Evolutionary conservation across 257 asterid species (phyloP), one percentile per base, ranked within the genome.

Genomic region (Solanum appendiculatum): DNA sequence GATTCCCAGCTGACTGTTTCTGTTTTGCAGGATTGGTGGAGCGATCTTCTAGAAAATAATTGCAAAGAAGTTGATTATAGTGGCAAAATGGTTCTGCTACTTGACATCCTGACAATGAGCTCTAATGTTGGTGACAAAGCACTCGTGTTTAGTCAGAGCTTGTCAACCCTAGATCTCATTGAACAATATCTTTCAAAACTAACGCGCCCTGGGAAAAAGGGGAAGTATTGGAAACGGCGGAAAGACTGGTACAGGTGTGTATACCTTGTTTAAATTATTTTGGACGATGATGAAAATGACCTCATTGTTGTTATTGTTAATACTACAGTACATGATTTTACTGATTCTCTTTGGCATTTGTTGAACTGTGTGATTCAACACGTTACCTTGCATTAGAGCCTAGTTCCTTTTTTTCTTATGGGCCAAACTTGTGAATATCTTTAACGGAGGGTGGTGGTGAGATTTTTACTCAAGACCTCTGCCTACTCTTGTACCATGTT

Each of bases 231-330:
- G 98, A 95, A 90, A 89, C 94, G 92, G 89, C 99, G 98, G 87
- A 97, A 97, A 93, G 99, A 97, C 90, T 95, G 99, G 99, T 97
- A 95, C 89, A 95, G 99, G 99, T 94, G 91, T 54, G 94, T 88
- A 51, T 88, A 58, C 58, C 83, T 70, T 86, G 75, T 48, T 75
- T 82, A 84, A 77, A 80, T 69, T 86, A 86, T 66, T 54, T 86
- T 27, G 31, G 48, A 40, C 13, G 69, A 54, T 40, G 60, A 40
- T 31, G 63, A 64, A 27, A 81, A 48, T 48, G 48, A 81, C 85
- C 85, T 48, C 31, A 5, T 81, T 81, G 60, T 44, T 44, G 82
- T 37, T 37, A 40, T 40, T 75, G 58, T 40, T 75, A 39, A 39
- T n/a, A 40, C 34, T 40, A 13, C 56, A 27, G 6, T 78, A 78